Conservation (phyloP, 352 stramenopile species). For the Globisporangium polare region DNA sequence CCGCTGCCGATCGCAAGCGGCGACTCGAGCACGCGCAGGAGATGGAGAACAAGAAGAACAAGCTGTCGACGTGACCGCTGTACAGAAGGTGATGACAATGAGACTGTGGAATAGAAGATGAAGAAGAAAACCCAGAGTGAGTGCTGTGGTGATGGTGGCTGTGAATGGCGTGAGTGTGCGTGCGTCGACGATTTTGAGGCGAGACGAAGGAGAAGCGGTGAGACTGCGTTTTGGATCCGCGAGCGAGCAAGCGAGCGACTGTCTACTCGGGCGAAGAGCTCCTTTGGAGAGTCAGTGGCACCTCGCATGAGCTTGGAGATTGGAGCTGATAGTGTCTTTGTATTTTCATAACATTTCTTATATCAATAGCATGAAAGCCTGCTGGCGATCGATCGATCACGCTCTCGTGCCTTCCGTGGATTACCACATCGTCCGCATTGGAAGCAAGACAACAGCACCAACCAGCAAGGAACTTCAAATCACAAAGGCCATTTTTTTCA, state of each 20-base stretch:
- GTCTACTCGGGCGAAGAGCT: background rate
- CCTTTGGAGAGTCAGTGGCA: too few species aligned
- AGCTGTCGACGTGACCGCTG: slow-evolving; percentile 38
- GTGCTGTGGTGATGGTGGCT: background rate
- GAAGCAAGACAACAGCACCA: too few species aligned
- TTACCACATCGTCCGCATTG: too few species aligned
- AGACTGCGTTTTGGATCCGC: background rate
- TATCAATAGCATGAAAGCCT: background rate
- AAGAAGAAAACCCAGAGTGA: background rate
- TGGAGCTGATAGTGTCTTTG: background rate
- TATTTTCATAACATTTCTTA: background rate
- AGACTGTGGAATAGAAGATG: slow-evolving; percentile 5
- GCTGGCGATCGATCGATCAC: background rate
- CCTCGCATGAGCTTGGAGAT: background rate
- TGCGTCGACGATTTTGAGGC: background rate
- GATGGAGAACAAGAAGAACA: slow-evolving; percentile 52
- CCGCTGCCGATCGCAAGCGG: slow-evolving; percentile 52
- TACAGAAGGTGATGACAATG: background rate
- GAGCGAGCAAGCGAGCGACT: too few species aligned
- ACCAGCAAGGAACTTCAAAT: background rate
- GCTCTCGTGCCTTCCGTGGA: background rate
- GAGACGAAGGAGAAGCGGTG: background rate
- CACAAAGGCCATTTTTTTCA: background rate
- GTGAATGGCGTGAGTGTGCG: background rate
- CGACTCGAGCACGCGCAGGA: slow-evolving; percentile 31